Evolutionary conservation across 805 yeast genomes (phyloP), one percentile per base, ranked within the genome.

Genomic region (Candida succiphila): DNA sequence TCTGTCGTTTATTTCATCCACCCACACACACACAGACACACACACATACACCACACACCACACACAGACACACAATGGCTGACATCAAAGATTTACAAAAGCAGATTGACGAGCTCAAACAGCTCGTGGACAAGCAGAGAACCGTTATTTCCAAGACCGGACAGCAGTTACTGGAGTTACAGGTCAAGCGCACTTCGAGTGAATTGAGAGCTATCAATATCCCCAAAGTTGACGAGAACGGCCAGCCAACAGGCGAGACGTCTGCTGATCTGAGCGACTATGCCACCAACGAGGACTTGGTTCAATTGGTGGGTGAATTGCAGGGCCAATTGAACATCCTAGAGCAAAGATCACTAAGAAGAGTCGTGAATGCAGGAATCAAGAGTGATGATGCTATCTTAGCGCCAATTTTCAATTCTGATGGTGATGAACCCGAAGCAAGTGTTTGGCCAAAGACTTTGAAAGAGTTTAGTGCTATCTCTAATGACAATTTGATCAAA

Each of bases 261-360:
- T 18, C 31, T 3, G 34, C 47, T 33, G 79, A 73, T 38, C 51
- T 73, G 1, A 52, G 68, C 4, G 85, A 79, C 41, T 78, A 67
- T 42, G 84, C 78, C 25, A 75, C 89, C 4, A 80, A 84, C 43
- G 94, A 83, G 37, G 97, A 89, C 49, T 60, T 88, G 10, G 82
- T 82, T 4, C 89, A 85, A 50, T 63, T 88, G 30, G 96, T 87
- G 12, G 85, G 84, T 9, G 97, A 88, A 54, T 60, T 88, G 36
- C 96, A 88, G 56, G 83, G 84, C 7, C 96, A 88, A 57, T 65
- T 88, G 48, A 88, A 83, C 34, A 62, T 69, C 17, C 52, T 82
- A 23, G 97, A 88, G 50, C 84, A 83, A 43, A 69, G 94, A 44
- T 71, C 81, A 14, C 69, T 83, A 29, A 67, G 82, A 42, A 67